Conservation (phyloP, 2,329 filamentous ascomycete species). For the Lasiodiplodia sp. region DNA sequence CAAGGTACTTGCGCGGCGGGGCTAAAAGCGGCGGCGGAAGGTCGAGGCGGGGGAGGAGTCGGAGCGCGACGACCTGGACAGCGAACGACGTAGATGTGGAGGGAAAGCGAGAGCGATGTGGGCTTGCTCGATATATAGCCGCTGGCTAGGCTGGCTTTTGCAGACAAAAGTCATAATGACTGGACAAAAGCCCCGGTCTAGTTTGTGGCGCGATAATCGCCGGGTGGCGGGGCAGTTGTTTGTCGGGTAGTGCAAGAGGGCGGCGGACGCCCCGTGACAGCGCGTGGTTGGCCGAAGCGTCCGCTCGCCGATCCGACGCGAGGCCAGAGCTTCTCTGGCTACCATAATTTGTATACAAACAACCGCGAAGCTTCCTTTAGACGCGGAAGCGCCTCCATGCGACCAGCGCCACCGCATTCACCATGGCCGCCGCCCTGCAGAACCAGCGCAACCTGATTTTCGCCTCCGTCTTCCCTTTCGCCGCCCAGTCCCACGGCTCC, state of each 20-base stretch:
- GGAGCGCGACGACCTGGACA: not conserved
- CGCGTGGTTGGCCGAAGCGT: not conserved
- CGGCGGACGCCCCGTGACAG: constrained; percentile 4
- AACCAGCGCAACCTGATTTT: constrained; percentile 42
- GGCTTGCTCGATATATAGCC: not conserved
- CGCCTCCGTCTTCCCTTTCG: constrained; percentile 54
- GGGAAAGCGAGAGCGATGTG: not conserved
- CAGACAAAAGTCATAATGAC: not conserved
- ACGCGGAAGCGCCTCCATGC: not conserved
- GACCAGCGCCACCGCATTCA: not conserved
- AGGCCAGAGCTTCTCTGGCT: constrained; percentile 2
- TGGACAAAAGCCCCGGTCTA: not conserved
- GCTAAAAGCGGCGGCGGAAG: not conserved
- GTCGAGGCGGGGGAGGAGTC: not conserved
- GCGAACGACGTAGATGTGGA: not conserved
- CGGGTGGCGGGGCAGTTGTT: constrained; percentile 2
- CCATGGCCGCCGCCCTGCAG: constrained; percentile 26
- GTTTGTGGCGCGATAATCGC: not conserved
- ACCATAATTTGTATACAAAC: not conserved
- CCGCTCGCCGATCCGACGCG: not conserved
- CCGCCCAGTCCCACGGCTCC: constrained; percentile 11
- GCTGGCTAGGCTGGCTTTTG: not conserved
- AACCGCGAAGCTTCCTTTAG: not conserved
- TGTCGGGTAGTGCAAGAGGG: not conserved
- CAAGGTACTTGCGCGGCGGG: not conserved